phyloP scores from a whole-genome alignment of 169 alveolate species.

The Plasmodium chabaudi region DNA sequence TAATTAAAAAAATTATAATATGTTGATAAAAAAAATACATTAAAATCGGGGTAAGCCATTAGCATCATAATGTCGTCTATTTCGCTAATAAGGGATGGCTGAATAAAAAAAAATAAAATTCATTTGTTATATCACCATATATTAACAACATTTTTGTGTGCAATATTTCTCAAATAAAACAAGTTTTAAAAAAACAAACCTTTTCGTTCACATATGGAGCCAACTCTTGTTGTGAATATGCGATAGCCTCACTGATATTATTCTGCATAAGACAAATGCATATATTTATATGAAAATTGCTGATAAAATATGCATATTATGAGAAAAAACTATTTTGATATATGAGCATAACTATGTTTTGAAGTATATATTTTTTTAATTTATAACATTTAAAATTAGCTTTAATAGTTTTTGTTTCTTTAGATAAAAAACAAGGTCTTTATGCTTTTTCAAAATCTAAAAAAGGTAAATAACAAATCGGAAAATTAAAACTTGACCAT shows the following conservation, averaged over 20 bases:
- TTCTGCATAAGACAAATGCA: slow-evolving; percentile 15
- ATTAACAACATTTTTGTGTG: background rate
- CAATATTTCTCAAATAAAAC: background rate
- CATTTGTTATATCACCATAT: background rate
- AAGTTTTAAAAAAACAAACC: slow-evolving; percentile 24
- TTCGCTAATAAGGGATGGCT: slow-evolving; percentile 75
- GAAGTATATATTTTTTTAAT: background rate
- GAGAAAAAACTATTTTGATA: background rate
- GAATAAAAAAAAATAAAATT: slow-evolving; percentile 18
- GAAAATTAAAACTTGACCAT: background rate
- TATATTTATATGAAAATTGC: background rate
- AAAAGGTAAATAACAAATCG: background rate
- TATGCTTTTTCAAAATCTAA: slow-evolving; percentile 69
- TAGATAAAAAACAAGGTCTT: slow-evolving; percentile 57
- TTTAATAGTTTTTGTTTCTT: slow-evolving; percentile 72
- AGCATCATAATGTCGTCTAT: slow-evolving; percentile 76
- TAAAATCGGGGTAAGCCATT: slow-evolving; percentile 72
- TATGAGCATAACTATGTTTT: no score
- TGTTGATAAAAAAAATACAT: slow-evolving; percentile 17
- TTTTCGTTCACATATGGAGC: slow-evolving; percentile 74
- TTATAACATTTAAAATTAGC: slow-evolving; percentile 56
- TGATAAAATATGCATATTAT: background rate
- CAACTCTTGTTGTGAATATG: slow-evolving; percentile 71
- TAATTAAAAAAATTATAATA: background rate
- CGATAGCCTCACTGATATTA: slow-evolving; percentile 71